These are phyloP conservation scores for Pyrenochaeta sp. DNA, from an alignment of 2,329 filamentous ascomycete genomes.

Conservation along the genomic window DNA sequence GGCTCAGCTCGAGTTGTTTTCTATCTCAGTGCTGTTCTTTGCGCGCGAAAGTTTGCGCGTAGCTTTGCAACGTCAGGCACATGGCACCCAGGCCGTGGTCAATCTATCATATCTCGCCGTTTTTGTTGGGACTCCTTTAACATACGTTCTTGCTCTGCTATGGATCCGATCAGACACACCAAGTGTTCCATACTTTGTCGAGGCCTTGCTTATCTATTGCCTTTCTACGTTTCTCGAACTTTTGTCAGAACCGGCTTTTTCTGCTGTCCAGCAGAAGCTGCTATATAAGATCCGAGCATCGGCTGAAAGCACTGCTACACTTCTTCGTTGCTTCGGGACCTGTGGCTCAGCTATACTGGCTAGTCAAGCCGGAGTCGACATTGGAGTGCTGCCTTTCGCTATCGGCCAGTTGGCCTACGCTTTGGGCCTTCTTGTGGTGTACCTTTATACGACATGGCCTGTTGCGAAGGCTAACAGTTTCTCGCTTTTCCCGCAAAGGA, in stretches of 20 bases:
- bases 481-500: constrained; percentile 66
- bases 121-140: constrained; percentile 70
- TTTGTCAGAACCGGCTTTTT: constrained; percentile 85
- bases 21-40: constrained; percentile 93
- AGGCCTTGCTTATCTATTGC: constrained; percentile 63
- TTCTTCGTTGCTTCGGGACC: constrained; percentile 77
- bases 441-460: constrained; percentile 66
- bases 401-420: constrained; percentile 84
- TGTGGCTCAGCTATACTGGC: constrained; percentile 75
- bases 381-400: constrained; percentile 88
- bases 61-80: constrained; percentile 80
- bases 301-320: constrained; percentile 83
- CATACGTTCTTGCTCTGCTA: constrained; percentile 68
- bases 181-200: constrained; percentile 68
- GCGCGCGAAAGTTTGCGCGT: constrained; percentile 89
- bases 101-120: constrained; percentile 88
- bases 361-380: constrained; percentile 57
- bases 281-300: constrained; percentile 80
- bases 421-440: constrained; percentile 71
- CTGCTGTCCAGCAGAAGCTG: constrained; percentile 81
- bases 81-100: constrained; percentile 74
- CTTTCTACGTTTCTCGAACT: constrained; percentile 75
- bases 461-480: constrained; percentile 68
- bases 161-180: constrained; percentile 67
- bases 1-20: constrained; percentile 90